Evolutionary conservation across 257 asterid genomes (phyloP).

Genomic region (Solanum dulcamara): DNA sequence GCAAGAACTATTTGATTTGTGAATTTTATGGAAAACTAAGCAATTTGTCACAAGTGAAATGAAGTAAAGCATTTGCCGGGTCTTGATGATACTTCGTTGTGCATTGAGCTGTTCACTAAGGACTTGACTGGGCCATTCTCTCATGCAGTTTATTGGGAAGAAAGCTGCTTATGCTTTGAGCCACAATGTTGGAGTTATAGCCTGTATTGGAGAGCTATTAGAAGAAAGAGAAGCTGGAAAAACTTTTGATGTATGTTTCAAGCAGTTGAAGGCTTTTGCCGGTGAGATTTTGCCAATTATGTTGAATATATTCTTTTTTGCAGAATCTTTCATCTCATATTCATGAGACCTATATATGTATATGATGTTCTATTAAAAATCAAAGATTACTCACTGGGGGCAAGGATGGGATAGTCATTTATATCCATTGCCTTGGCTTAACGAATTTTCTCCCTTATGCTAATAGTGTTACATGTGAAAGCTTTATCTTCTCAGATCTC

Average conservation of each 20-base stretch:
- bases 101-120: background rate
- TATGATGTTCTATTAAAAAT: background rate
- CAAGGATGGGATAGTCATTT: background rate
- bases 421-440: background rate
- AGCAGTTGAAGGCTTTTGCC: constrained; percentile 85
- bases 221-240: constrained; percentile 94
- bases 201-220: constrained; percentile 93
- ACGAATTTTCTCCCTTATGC: background rate
- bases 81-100: background rate
- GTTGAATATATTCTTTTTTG: background rate
- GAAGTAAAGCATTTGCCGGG: background rate
- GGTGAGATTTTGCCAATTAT: constrained; percentile 18
- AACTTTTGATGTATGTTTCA: constrained; percentile 87
- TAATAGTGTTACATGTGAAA: background rate
- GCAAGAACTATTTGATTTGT: background rate
- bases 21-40: background rate
- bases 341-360: background rate
- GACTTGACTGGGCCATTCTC: constrained; percentile 11
- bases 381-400: background rate
- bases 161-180: constrained; percentile 94
- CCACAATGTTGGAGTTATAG: constrained; percentile 84
- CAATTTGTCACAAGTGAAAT: background rate
- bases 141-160: constrained; percentile 79
- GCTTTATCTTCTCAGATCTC: background rate
- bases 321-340: background rate